Conservation (phyloP, 2,329 filamentous ascomycete species). For the Pezicula rhizophila region DNA sequence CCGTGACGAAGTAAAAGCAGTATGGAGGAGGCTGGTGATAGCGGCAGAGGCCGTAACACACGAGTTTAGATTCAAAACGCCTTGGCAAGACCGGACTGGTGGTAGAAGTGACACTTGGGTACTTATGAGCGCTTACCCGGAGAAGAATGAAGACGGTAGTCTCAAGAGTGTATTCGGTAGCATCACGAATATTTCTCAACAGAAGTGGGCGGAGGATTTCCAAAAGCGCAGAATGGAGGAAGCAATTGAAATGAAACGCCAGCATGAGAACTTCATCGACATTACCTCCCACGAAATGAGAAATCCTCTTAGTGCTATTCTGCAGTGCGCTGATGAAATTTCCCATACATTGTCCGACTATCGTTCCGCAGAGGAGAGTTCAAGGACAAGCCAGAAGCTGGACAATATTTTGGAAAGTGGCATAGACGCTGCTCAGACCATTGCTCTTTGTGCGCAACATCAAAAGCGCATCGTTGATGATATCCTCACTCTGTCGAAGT, state of each 20-base stretch:
- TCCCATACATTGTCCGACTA: conserved; percentile 32
- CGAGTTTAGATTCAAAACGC: conserved; percentile 70
- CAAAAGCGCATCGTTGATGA: conserved; percentile 67
- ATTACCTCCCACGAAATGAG: conserved; percentile 71
- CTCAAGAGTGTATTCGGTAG: conserved; percentile 74
- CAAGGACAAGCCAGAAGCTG: conserved; percentile 30
- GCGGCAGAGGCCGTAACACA: conserved; percentile 60
- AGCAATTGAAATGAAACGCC: conserved; percentile 71
- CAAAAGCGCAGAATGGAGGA: conserved; percentile 74
- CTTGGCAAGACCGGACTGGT: conserved; percentile 54
- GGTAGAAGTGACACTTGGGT: conserved; percentile 67
- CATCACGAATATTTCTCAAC: conserved; percentile 78
- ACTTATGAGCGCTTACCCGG: conserved; percentile 69
- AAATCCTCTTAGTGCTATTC: conserved; percentile 67
- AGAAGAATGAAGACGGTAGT: conserved; percentile 55
- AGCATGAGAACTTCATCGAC: conserved; percentile 67
- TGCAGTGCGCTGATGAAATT: conserved; percentile 74
- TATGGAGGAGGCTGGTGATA: conserved; percentile 58
- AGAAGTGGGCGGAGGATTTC: conserved; percentile 78
- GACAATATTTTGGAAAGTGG: conserved; percentile 46
- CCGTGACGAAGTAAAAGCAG: conserved; percentile 46
- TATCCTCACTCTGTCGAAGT: conserved; percentile 60
- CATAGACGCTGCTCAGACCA: conserved; percentile 74
- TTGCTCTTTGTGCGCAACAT: conserved; percentile 72
- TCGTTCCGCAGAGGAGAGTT: conserved; percentile 10